Base-by-base conservation (phyloP, 192 early-diverging fungal genomes). In the Coemansia sp. region DNA sequence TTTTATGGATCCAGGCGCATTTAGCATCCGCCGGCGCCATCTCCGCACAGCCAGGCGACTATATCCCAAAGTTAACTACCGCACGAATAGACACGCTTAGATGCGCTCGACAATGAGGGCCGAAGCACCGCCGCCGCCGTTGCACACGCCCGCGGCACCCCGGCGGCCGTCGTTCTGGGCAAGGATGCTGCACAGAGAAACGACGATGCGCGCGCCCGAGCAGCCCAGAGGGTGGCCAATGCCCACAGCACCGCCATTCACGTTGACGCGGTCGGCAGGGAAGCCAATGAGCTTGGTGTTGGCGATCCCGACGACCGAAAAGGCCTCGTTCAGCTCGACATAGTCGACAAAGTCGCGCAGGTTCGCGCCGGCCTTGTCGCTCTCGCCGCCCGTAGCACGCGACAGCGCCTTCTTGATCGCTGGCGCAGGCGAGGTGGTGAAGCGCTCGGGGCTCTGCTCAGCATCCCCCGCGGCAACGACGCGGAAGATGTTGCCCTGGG, bases 161-260 rank as follows among this genome's bases (percentile, higher is more conserved):
- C 88, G 82, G 72, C 87, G 90, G 20, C 80, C 83, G 30, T 73
- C 56, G 46, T 82, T 83, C 41, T 84, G 79, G 22, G 82, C 67
- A 36, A 98, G 77, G 13, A 90, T 80, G 22, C 59, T 85, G 35
- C 83, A 72, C 41, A 97, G 60, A 3, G 93, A 89, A 18, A 83
- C 82, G 46, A 97, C 78, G 35, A 98, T 84, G 40, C 92, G 80
- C 20, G 91, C 89, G 39, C 94, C 96, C 13, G 87, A 88, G 75
- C 89, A 92, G 29, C 96, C 96, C n/a, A 98, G 78, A 43, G 96
- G 96, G 67, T 98, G 96, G n/a, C 96, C 96, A 33, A 95, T 78
- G 0, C 90, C 89, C 22, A 96, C 92, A 21, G 96, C 94, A 38
- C 96, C 96, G 47, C 96, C 96, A 64, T 84, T 82, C n/a, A 88